Evolutionary conservation across 495 filamentous ascomycete species (phyloP), one percentile per base, ranked within the genome.

Genomic region (Pyronema omphalodes): DNA sequence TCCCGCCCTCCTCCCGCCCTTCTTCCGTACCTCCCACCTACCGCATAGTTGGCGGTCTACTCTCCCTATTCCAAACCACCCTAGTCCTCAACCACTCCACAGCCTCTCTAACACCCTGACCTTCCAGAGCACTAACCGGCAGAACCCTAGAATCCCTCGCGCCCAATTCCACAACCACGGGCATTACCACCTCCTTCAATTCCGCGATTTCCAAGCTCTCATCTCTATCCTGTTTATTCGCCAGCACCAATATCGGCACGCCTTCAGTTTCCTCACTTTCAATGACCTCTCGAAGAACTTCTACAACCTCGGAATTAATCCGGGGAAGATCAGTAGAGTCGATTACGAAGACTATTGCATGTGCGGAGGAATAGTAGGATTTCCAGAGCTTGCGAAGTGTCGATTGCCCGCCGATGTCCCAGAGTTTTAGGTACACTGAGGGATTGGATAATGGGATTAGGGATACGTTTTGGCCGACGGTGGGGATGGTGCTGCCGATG

Each of bases 211-310:
- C 93, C 44, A 96, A 83, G 60, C 89, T 94, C 67, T 96, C 93
- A 65, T 98, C 91, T 2, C 89, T 73, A 67, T 98, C 91, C 68
- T 98, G 91, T 67, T 98, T 98, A 66, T 98, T 98, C 40, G 91
- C 91, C 57, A 98, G 68, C 44, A 98, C 86, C 39, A 98, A 71
- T 58, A 98, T 73, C 23, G 91, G 91, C 52, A 98, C 86, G 3
- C 88, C 88, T 49, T 83, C 83, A 11, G 89, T 85, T 61, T 91
- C 86, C 34, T 80, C 74, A 68, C 84, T 76, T 68, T 86, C 79
- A 60, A 98, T 72, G 39, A 96, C 88, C 61, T 80, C 76, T 45
- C 59, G 53, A 15, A 66, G 52, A 7, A 71, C 72, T 67, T 94
- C 88, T 8, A 95, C 72, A 46, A 95, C 88, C 54, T 86, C 72